Percentiles rank a stretch among this genome's conserved stretches.
Evolutionary conservation across 345 rosid species (phyloP).

Genomic region (Turnera subulata): DNA sequence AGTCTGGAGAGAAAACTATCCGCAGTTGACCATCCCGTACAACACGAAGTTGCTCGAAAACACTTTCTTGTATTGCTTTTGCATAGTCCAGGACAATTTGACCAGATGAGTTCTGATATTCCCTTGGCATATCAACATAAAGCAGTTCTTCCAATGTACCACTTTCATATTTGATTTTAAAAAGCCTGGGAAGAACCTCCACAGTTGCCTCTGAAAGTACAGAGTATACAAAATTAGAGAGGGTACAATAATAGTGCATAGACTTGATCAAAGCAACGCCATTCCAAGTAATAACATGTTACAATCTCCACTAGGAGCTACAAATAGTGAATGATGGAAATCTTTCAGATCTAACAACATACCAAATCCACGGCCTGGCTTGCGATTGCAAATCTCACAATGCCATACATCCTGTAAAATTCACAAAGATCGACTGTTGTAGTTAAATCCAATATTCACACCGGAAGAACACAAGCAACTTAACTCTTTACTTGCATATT

Average conservation of each 20-base stretch:
- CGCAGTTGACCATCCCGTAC: conserved; percentile 98
- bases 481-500: too few relatives aligned
- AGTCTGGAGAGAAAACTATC: conserved; percentile 87
- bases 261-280: too few relatives aligned
- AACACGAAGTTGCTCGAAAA: conserved; percentile 96
- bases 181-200: conserved; percentile 98
- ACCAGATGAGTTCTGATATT: conserved; percentile 80
- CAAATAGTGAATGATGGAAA: background rate
- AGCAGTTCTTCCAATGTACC: conserved; percentile 95
- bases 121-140: conserved; percentile 97
- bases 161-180: conserved; percentile 97
- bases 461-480: background rate
- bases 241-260: too few relatives aligned
- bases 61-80: conserved; percentile 99
- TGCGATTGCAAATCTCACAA: conserved; percentile 93
- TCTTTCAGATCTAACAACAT: conserved; percentile 21
- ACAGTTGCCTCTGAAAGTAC: conserved; percentile 73
- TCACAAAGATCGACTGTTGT: conserved; percentile 11
- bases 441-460: background rate
- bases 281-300: background rate
- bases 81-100: conserved; percentile 97
- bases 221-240: conserved; percentile 15
- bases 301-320: too few relatives aligned
- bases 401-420: conserved; percentile 93
- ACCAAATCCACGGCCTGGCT: conserved; percentile 99